These are phyloP conservation scores for Baorangia bicolor DNA, from an alignment of 768 basidiomycete species.

Conservation along the genomic window DNA sequence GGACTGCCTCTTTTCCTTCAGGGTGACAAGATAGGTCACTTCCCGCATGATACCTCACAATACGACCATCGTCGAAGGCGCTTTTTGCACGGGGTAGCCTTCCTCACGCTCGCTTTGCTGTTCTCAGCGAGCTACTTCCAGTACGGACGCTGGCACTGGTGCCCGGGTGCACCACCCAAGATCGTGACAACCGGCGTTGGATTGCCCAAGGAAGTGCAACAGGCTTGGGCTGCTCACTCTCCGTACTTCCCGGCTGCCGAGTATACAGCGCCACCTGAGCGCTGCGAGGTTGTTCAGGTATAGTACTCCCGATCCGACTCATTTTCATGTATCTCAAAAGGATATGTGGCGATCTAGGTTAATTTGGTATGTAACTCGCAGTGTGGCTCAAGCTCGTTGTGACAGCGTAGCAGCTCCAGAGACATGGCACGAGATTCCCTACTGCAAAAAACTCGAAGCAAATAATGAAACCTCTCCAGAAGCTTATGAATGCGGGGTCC, in stretches of 20 bases:
- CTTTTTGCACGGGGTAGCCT: background rate
- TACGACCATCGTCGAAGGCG: background rate
- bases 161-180: background rate
- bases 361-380: slow-evolving; percentile 26
- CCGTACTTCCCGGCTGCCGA: slow-evolving; percentile 52
- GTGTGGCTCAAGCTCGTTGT: background rate
- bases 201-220: slow-evolving; percentile 26
- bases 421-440: slow-evolving; percentile 80
- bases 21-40: slow-evolving; percentile 2
- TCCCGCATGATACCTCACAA: background rate
- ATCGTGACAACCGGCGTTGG: background rate
- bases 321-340: background rate
- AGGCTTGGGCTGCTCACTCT: slow-evolving; percentile 59
- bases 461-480: slow-evolving; percentile 50
- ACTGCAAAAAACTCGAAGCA: slow-evolving; percentile 45
- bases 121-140: slow-evolving; percentile 13
- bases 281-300: slow-evolving; percentile 60
- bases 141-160: slow-evolving; percentile 6
- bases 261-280: slow-evolving; percentile 46
- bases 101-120: slow-evolving; percentile 19
- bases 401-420: slow-evolving; percentile 54
- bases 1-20: slow-evolving; percentile 7
- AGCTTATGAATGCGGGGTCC: slow-evolving; percentile 47
- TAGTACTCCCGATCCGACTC: background rate
- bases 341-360: slow-evolving; percentile 14